Percentiles rank a stretch among this genome's conserved stretches.
phyloP scores from a whole-genome alignment of 768 basidiomycete genomes.

The Cyclocybe cylindracea region DNA sequence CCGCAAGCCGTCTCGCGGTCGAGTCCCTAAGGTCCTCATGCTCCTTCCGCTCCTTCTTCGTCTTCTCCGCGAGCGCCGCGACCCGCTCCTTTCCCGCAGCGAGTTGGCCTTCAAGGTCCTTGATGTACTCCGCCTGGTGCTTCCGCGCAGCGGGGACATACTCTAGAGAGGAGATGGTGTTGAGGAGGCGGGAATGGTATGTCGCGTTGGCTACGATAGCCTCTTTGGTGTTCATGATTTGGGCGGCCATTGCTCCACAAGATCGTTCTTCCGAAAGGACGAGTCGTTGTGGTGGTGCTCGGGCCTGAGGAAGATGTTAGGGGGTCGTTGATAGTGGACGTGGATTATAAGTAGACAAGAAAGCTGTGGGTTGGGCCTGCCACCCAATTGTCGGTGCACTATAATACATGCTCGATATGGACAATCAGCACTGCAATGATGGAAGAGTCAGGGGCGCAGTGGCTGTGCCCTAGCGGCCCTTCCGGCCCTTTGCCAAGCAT shows the following conservation, averaged over 20 bases:
- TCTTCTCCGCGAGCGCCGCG: constrained; percentile 31
- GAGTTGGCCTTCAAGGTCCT: constrained; percentile 32
- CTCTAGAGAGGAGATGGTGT: constrained; percentile 35
- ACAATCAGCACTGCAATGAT: too few relatives aligned
- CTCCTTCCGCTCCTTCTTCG: constrained; percentile 46
- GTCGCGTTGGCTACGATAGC: constrained; percentile 36
- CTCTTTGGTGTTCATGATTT: constrained; percentile 29
- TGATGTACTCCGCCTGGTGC: constrained; percentile 36
- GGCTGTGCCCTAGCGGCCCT: too few relatives aligned
- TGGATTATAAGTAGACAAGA: too few relatives aligned
- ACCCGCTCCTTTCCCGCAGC: constrained; percentile 23
- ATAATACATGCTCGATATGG: too few relatives aligned
- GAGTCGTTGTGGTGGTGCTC: too few relatives aligned
- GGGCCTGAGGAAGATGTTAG: too few relatives aligned
- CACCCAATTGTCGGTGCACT: too few relatives aligned
- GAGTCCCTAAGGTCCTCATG: constrained; percentile 42
- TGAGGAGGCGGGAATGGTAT: constrained; percentile 38
- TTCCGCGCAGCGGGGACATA: constrained; percentile 38
- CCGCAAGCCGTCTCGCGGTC: constrained; percentile 36
- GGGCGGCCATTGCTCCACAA: not conserved
- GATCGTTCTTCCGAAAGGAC: too few relatives aligned
- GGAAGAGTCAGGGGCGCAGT: too few relatives aligned
- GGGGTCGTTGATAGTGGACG: too few relatives aligned
- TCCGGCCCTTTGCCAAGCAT: too few relatives aligned
- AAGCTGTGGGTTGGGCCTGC: too few relatives aligned